phyloP scores from a whole-genome alignment of 495 filamentous ascomycete genomes.

The Penicillium alfredii region DNA sequence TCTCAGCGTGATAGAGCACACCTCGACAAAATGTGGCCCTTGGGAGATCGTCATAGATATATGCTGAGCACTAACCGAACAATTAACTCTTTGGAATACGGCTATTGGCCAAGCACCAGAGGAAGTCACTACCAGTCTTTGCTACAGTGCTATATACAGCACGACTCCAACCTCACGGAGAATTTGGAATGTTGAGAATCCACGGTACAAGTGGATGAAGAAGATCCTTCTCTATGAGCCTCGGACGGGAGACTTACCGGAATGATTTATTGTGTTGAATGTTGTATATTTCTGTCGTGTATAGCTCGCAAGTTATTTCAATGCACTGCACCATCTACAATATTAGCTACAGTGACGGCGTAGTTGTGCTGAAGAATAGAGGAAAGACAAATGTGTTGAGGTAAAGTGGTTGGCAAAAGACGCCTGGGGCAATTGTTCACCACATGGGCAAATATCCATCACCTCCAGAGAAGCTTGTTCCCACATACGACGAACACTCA shows the following conservation, averaged over 20 bases:
- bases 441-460: constrained; percentile 2
- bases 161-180: constrained; percentile 6
- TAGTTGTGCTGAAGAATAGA: no score
- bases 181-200: constrained; percentile 3
- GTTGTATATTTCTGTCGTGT: no score
- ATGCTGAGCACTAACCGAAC: constrained; percentile 13
- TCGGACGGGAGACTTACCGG: no score
- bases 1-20: background rate
- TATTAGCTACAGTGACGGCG: no score
- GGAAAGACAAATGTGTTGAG: no score
- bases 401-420: no score
- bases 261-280: no score
- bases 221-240: no score
- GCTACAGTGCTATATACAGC: constrained; percentile 6
- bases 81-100: constrained; percentile 8
- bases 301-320: no score
- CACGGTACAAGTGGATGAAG: constrained; percentile 6
- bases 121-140: background rate
- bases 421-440: no score
- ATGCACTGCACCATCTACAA: no score
- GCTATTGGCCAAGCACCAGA: constrained; percentile 2
- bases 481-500: constrained; percentile 6
- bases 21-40: constrained; percentile 6
- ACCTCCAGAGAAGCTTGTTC: no score
- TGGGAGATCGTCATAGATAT: background rate